Evolutionary conservation across 345 rosid genomes (phyloP).

Genomic region (Eucalyptus brandiana): DNA sequence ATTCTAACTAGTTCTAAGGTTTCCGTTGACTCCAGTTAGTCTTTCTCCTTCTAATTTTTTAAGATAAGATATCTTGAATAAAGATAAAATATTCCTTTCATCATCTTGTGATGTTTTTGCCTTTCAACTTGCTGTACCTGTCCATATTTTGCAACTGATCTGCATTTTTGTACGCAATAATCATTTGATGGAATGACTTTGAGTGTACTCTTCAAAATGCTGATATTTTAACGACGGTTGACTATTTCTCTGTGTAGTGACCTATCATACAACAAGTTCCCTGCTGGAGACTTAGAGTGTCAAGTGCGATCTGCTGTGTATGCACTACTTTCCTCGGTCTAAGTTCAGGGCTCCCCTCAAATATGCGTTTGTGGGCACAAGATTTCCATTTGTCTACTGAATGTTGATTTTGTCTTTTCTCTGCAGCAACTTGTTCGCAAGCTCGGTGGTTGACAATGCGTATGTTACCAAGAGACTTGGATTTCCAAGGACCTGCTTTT

Average conservation of each 20-base stretch:
- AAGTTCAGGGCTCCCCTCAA: neutral
- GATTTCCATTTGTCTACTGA: neutral
- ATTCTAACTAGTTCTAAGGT: neutral
- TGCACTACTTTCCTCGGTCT: neutral
- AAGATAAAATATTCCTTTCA: neutral
- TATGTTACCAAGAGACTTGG: neutral
- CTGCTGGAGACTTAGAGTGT: neutral
- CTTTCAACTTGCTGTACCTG: neutral
- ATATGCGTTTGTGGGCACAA: rapidly evolving
- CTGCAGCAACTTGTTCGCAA: neutral
- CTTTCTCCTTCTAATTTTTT: neutral
- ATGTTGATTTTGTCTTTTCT: neutral
- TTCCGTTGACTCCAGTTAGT: neutral
- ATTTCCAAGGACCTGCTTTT: neutral
- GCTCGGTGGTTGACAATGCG: neutral
- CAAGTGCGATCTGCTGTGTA: neutral
- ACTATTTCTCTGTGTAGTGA: neutral
- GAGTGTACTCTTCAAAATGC: rapidly evolving
- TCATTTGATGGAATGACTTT: neutral
- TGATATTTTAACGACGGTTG: neutral
- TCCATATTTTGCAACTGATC: neutral
- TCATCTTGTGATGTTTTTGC: neutral
- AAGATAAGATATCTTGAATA: neutral
- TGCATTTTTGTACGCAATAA: neutral
- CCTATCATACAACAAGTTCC: slow-evolving; percentile 1